Conservation (phyloP, 2,329 filamentous ascomycete species). For the Aureobasidium sp. region DNA sequence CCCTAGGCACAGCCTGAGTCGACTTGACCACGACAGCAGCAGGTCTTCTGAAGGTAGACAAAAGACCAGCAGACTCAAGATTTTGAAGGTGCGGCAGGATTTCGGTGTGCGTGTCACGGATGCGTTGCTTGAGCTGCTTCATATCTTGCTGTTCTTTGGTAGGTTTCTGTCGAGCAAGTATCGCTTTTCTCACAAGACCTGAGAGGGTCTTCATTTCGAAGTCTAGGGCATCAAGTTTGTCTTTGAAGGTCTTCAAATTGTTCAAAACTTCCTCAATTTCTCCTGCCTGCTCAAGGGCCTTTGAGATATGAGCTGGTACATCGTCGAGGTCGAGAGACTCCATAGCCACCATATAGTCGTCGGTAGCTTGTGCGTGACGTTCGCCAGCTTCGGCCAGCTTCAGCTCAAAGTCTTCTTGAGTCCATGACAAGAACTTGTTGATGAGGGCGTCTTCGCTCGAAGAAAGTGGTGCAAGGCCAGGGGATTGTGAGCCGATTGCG, state of each 20-base stretch:
- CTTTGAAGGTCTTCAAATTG: background rate
- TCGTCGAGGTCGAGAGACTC: conserved; percentile 10
- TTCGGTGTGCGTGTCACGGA: conserved; percentile 5
- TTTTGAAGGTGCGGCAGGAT: conserved; percentile 8
- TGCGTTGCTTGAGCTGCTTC: conserved; percentile 10
- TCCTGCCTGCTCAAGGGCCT: background rate
- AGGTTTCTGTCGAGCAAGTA: conserved; percentile 10
- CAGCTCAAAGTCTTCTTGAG: background rate
- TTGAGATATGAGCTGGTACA: background rate
- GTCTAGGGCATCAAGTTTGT: background rate
- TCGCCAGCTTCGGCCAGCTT: background rate
- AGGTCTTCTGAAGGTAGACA: background rate
- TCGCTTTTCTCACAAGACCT: conserved; percentile 11
- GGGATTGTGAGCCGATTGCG: background rate
- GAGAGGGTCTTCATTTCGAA: conserved; percentile 1
- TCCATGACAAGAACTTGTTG: conserved; percentile 1
- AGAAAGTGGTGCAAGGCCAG: conserved; percentile 1
- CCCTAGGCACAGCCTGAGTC: conserved; percentile 18
- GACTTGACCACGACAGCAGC: conserved; percentile 18
- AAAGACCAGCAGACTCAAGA: background rate
- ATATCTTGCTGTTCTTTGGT: conserved; percentile 7
- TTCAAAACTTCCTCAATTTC: conserved; percentile 2
- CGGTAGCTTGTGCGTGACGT: conserved; percentile 9
- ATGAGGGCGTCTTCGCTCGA: conserved; percentile 6
- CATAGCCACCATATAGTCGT: conserved; percentile 11